These are phyloP conservation scores for Coelastrella sp. DNA, from an alignment of 139 green algal genomes.

Conservation along the genomic window DNA sequence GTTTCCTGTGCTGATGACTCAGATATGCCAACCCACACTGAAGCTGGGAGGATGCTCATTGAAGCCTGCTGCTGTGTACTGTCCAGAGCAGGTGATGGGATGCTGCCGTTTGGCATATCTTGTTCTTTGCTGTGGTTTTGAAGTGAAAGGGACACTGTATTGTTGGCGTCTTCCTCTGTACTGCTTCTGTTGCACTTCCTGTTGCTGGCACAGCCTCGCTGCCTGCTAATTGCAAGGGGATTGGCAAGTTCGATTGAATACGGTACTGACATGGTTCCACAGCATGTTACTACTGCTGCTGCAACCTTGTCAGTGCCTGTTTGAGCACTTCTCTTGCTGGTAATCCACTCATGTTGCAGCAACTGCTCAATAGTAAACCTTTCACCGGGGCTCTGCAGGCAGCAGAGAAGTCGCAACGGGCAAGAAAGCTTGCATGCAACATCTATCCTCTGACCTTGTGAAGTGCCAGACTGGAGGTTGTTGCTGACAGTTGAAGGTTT, in stretches of 20 bases:
- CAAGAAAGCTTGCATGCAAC: background rate
- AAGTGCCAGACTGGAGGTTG: no score
- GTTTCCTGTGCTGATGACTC: no score
- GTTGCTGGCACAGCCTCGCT: background rate
- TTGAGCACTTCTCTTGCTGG: background rate
- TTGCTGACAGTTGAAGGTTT: no score
- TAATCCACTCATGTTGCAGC: slow-evolving; percentile 32
- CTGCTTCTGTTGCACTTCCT: slow-evolving; percentile 9
- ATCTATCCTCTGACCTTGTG: background rate
- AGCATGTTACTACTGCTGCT: background rate
- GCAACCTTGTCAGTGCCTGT: background rate
- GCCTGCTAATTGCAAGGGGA: background rate
- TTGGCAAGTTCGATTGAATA: no score
- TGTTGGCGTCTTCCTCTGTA: background rate
- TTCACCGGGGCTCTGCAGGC: background rate
- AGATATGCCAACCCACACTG: no score
- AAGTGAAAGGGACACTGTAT: no score
- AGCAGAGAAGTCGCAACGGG: background rate
- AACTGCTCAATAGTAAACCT: slow-evolving; percentile 8
- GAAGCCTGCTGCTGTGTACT: no score
- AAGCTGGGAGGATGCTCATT: no score
- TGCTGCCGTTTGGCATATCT: no score
- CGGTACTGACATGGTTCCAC: background rate
- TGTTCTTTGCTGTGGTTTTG: no score
- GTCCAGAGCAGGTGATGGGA: no score